phyloP scores from a whole-genome alignment of 257 asterid species.

The Solanum sitiens region DNA sequence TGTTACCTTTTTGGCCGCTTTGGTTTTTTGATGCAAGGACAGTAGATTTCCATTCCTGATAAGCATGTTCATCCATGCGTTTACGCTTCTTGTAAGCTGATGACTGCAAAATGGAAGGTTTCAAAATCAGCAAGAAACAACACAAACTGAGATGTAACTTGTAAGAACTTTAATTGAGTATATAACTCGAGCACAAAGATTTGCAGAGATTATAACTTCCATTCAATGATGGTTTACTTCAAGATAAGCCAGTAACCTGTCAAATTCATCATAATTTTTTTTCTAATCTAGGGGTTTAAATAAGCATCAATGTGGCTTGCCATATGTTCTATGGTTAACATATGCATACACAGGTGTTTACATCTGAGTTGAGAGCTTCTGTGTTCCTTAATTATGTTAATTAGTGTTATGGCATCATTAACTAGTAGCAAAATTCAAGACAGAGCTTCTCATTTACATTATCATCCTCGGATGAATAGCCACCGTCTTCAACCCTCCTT shows the following conservation, averaged over 20 bases:
- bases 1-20: constrained; percentile 38
- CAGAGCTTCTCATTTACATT: constrained; percentile 25
- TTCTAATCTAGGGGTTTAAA: neutral
- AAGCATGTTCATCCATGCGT: constrained; percentile 35
- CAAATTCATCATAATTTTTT: neutral
- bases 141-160: neutral
- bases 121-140: neutral
- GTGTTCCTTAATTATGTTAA: neutral
- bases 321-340: neutral
- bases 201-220: neutral
- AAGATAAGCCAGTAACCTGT: neutral
- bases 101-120: constrained; percentile 29
- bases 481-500: constrained; percentile 67
- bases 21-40: constrained; percentile 51
- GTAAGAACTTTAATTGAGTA: neutral
- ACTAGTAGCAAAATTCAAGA: neutral
- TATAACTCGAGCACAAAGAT: neutral
- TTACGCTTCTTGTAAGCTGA: constrained; percentile 75
- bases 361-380: neutral
- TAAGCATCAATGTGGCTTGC: neutral
- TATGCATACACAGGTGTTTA: neutral
- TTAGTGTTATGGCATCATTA: neutral
- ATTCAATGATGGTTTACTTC: neutral
- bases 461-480: constrained; percentile 59
- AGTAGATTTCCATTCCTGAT: constrained; percentile 64